Conservation (phyloP, 768 basidiomycete species). For the Gymnopilus junonius region DNA sequence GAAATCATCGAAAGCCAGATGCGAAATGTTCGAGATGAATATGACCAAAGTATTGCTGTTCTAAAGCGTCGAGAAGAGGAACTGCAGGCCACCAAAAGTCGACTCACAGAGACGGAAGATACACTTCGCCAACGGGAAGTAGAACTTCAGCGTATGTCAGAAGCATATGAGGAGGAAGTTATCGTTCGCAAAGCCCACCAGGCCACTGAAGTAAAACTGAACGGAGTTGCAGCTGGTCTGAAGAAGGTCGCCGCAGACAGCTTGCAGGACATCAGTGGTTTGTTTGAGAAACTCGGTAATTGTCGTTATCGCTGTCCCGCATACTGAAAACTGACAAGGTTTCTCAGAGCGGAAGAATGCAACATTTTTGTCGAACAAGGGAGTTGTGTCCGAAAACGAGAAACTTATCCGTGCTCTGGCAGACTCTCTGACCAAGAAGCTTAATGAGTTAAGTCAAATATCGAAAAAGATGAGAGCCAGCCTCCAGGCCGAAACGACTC, state of each 20-base stretch:
- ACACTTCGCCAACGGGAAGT: conserved; percentile 56
- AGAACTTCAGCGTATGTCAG: conserved; percentile 62
- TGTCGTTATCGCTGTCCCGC: background rate
- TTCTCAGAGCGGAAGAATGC: conserved; percentile 71
- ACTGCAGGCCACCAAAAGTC: conserved; percentile 62
- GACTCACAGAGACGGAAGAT: conserved; percentile 54
- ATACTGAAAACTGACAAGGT: conserved; percentile 12
- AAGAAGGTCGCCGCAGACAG: conserved; percentile 71
- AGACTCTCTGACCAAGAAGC: conserved; percentile 54
- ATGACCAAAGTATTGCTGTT: conserved; percentile 84
- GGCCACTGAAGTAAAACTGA: conserved; percentile 69
- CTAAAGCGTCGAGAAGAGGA: conserved; percentile 80
- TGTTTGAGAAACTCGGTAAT: conserved; percentile 87
- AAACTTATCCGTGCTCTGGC: conserved; percentile 59
- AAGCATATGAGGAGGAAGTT: conserved; percentile 77
- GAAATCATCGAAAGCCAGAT: conserved; percentile 86
- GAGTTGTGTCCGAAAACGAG: conserved; percentile 65
- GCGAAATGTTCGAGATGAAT: conserved; percentile 82
- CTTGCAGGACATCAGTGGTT: conserved; percentile 65
- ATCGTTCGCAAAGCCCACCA: conserved; percentile 80
- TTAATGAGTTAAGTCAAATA: conserved; percentile 65
- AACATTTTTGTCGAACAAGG: conserved; percentile 66
- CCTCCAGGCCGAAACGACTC: conserved; percentile 59
- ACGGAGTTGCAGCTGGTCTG: conserved; percentile 73
- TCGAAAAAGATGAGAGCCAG: conserved; percentile 56